These are phyloP conservation scores for Lentinula guzmanii DNA, from an alignment of 768 basidiomycete genomes.

Conservation along the genomic window DNA sequence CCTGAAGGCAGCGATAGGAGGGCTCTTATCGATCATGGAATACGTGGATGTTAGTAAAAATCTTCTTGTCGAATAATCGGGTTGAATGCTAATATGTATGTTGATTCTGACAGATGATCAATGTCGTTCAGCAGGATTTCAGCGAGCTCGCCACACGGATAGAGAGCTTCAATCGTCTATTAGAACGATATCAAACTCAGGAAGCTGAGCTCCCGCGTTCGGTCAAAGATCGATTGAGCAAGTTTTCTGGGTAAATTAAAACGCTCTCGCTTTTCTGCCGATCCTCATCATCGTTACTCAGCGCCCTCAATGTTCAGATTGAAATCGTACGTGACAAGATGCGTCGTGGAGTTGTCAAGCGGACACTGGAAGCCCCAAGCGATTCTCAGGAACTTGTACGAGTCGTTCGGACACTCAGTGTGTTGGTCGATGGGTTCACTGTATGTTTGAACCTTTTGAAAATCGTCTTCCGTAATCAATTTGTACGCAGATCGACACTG, in stretches of 20 bases:
- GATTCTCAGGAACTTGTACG: not conserved
- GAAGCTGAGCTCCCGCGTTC: not conserved
- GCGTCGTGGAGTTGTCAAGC: not conserved
- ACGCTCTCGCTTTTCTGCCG: not conserved
- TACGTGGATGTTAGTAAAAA: not conserved
- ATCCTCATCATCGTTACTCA: not conserved
- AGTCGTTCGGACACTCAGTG: not conserved
- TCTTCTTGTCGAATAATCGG: too few species aligned
- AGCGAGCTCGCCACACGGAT: not conserved
- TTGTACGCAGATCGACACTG: not conserved
- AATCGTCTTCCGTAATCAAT: too few species aligned
- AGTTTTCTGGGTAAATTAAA: not conserved
- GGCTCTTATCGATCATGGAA: not conserved
- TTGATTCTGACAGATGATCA: not conserved
- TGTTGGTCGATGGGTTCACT: not conserved
- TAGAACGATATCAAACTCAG: not conserved
- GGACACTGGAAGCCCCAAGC: not conserved
- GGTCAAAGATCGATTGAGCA: not conserved
- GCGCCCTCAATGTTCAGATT: not conserved
- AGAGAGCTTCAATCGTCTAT: not conserved
- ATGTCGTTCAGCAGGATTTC: not conserved
- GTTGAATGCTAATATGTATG: too few species aligned
- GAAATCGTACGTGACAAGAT: not conserved
- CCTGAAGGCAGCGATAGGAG: not conserved
- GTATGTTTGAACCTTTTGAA: not conserved